A percentile compares a stretch with the other conserved stretches of the same genome.
Evolutionary conservation across 352 stramenopile species (phyloP).

Genomic region (Phytopythium helicoides): DNA sequence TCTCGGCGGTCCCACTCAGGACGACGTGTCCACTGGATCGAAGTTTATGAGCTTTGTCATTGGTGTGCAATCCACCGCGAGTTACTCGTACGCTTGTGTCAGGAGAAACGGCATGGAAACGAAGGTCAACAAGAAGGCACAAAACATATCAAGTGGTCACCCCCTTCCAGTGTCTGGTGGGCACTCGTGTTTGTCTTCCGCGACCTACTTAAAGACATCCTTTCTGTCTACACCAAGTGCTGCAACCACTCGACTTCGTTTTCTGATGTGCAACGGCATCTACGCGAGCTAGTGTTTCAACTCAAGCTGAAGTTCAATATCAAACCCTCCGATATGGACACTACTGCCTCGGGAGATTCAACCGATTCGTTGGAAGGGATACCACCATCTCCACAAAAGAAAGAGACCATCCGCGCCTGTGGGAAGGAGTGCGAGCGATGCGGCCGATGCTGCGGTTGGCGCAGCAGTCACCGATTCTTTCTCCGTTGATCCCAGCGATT

Average conservation of each 20-base stretch:
- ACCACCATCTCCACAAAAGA: not conserved
- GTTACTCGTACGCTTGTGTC: conserved; percentile 15
- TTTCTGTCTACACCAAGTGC: conserved; percentile 27
- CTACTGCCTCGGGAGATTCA: not conserved
- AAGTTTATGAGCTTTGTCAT: conserved; percentile 35
- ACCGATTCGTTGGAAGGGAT: not conserved
- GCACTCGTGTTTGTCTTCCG: conserved; percentile 43
- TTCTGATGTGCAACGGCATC: conserved; percentile 37
- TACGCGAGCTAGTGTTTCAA: conserved; percentile 47
- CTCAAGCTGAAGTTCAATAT: conserved; percentile 53
- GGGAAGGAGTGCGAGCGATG: not conserved
- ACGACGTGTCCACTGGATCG: conserved; percentile 29
- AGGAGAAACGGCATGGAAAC: not conserved
- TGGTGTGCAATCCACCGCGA: conserved; percentile 47
- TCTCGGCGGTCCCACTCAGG: not conserved
- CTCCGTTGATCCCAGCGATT: conserved; percentile 34
- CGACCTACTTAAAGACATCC: conserved; percentile 47
- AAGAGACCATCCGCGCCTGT: not conserved
- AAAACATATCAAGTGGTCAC: conserved; percentile 18
- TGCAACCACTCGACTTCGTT: conserved; percentile 22
- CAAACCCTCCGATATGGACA: conserved; percentile 17
- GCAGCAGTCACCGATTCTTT: conserved; percentile 5
- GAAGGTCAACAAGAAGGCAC: not conserved
- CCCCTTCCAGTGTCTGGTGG: conserved; percentile 33
- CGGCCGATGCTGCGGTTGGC: conserved; percentile 1